A percentile compares a stretch with the other conserved stretches of the same genome.
Conservation (phyloP, 352 stramenopile genomes). For the Phytopythium montanum region DNA sequence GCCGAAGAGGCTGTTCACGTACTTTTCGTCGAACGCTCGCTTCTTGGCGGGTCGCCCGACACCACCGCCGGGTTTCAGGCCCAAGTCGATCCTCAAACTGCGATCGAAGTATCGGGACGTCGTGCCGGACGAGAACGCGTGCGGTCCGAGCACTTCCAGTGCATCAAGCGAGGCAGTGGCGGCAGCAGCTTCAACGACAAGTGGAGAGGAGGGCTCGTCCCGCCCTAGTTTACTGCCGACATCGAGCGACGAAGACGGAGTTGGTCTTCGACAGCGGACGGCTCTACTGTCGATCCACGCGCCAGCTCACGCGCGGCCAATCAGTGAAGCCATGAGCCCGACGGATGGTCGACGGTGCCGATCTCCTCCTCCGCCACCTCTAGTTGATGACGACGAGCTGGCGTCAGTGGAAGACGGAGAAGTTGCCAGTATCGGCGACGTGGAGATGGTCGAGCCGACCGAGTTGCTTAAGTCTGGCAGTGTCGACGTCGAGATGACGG, state of each 20-base stretch:
- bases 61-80: neutral
- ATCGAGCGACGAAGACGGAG: neutral
- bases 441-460: neutral
- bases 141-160: neutral
- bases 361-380: neutral
- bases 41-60: neutral
- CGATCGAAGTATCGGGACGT: constrained; percentile 1
- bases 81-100: constrained; percentile 7
- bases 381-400: neutral
- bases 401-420: constrained; percentile 2
- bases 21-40: neutral
- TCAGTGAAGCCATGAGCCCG: constrained; percentile 4
- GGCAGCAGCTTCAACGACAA: neutral
- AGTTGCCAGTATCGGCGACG: neutral
- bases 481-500: neutral
- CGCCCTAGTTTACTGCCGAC: neutral
- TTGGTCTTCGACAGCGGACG: neutral
- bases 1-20: constrained; percentile 25
- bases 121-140: neutral
- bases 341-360: constrained; percentile 1
- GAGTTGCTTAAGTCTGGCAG: too few relatives aligned
- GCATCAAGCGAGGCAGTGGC: neutral
- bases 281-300: neutral
- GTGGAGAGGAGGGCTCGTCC: neutral
- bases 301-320: neutral